Base-by-base conservation (phyloP, 202 grass and related monocot species). In the Eragrostis tef region DNA sequence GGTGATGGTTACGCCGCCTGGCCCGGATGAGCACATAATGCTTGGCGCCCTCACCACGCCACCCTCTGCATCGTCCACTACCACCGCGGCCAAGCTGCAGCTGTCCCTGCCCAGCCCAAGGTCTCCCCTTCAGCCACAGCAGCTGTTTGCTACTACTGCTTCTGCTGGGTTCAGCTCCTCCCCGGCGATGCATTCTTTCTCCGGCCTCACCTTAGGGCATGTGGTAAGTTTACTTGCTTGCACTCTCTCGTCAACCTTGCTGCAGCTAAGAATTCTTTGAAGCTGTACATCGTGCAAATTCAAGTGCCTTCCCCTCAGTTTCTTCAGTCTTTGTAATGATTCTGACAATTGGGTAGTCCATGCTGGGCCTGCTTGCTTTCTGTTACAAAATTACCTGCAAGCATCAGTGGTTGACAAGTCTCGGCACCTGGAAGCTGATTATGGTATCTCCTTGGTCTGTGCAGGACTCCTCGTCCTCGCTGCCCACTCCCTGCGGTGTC, bases 41-140 rank as follows among this genome's bases (percentile, higher is more conserved):
- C 10, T 80, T 67, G 77, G 87, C 7, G 79, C 83, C 26, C 36
- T 61, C 74, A 81, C 89, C 69, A 84, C 90, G 12, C 85, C 85
- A 20, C 75, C 85, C 8, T 88, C 89, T 7, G 79, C 92, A 34
- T 91, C 91, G 14, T 93, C 92, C 61, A 87, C 83, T 67, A 85
- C 78, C 64, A 54, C 79, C 59, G 69, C 86, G n/a, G 62, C 80
- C 54, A 90, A 82, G 78, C 77, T 85, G 11, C 77, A 80, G 49
- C 68, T 93, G 45, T 52, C 90, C 14, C 84, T 94, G 81, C 83
- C 86, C 25, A 83, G 86, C 70, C 90, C 90, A 31, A 91, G 73
- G 48, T 90, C 92, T 10, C 87, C 91, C 0, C 67, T 88, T 36
- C 85, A 82, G 71, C 79, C 87, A 57, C 87, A 74, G 20, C 73